These are phyloP conservation scores for Meredithiella fracta DNA, from an alignment of 2,329 filamentous ascomycete genomes.

Conservation along the genomic window DNA sequence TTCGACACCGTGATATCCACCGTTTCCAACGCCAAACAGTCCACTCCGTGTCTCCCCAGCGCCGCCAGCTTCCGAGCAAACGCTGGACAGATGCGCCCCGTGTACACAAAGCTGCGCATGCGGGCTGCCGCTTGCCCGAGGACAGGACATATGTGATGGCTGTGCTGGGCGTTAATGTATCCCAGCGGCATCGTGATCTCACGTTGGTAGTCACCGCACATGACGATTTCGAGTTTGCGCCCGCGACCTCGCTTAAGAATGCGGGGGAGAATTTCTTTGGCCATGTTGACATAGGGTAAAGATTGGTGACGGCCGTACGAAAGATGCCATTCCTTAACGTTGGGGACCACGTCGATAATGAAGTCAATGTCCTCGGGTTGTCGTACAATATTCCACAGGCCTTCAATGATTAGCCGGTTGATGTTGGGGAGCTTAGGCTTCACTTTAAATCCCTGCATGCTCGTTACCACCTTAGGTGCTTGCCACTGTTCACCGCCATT, in stretches of 20 bases:
- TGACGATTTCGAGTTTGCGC: conserved; percentile 49
- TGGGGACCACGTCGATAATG: conserved; percentile 47
- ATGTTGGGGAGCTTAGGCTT: conserved; percentile 32
- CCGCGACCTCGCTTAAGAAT: conserved; percentile 39
- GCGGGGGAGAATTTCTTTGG: conserved; percentile 37
- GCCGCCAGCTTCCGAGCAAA: conserved; percentile 45
- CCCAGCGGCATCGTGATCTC: conserved; percentile 44
- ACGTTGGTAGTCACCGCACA: conserved; percentile 56
- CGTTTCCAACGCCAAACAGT: conserved; percentile 27
- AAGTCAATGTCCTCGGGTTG: conserved; percentile 44
- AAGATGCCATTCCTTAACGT: conserved; percentile 45
- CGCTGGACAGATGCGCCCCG: conserved; percentile 52
- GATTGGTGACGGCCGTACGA: conserved; percentile 56
- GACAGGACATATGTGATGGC: conserved; percentile 47
- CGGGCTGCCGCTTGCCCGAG: conserved; percentile 44
- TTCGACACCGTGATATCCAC: conserved; percentile 61
- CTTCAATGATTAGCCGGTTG: conserved; percentile 53
- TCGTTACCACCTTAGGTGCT: conserved; percentile 43
- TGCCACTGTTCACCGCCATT: conserved; percentile 66
- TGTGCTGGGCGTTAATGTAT: conserved; percentile 41
- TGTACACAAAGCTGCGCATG: conserved; percentile 54
- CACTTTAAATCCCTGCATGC: conserved; percentile 15
- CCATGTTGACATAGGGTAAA: conserved; percentile 56
- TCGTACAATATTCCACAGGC: conserved; percentile 62
- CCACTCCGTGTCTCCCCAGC: background rate